Percentiles rank a stretch among this genome's conserved stretches.
Conservation (phyloP, 139 green algal genomes). For the Chlorella sp. region DNA sequence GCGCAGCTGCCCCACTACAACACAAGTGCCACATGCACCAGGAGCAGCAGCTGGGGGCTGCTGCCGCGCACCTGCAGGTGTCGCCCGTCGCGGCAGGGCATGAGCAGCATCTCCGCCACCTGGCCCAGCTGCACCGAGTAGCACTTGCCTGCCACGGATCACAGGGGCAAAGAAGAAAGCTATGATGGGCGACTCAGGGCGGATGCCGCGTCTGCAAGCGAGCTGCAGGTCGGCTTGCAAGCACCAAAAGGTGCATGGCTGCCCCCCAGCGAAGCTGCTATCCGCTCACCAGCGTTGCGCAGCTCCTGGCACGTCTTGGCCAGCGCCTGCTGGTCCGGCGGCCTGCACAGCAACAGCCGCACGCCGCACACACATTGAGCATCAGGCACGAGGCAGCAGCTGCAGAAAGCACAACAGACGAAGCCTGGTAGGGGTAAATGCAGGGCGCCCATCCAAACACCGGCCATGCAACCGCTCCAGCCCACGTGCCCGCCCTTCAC, state of each 20-base stretch:
- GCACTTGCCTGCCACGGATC: too few relatives aligned
- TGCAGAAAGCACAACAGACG: too few relatives aligned
- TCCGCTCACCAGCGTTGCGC: neutral
- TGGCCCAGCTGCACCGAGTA: neutral
- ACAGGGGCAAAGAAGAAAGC: too few relatives aligned
- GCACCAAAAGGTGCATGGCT: too few relatives aligned
- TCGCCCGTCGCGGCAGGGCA: slow-evolving; percentile 11
- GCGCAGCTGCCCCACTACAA: neutral
- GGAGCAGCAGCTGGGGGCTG: too few relatives aligned
- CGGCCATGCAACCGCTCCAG: neutral
- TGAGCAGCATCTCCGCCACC: slow-evolving; percentile 20
- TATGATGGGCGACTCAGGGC: too few relatives aligned
- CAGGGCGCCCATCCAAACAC: neutral
- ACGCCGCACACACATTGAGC: neutral
- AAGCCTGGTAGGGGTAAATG: too few relatives aligned
- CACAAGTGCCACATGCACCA: neutral
- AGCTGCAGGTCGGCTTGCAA: too few relatives aligned
- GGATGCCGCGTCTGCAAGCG: too few relatives aligned
- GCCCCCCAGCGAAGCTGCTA: neutral
- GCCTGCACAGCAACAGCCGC: neutral
- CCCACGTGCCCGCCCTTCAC: neutral
- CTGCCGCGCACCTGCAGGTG: slow-evolving; percentile 1
- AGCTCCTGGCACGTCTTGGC: neutral
- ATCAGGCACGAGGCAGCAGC: too few relatives aligned
- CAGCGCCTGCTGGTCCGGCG: neutral